A percentile compares a stretch with the other conserved stretches of the same genome.
Conservation (phyloP, 495 filamentous ascomycete species). For the Hyaloscypha finlandica region DNA sequence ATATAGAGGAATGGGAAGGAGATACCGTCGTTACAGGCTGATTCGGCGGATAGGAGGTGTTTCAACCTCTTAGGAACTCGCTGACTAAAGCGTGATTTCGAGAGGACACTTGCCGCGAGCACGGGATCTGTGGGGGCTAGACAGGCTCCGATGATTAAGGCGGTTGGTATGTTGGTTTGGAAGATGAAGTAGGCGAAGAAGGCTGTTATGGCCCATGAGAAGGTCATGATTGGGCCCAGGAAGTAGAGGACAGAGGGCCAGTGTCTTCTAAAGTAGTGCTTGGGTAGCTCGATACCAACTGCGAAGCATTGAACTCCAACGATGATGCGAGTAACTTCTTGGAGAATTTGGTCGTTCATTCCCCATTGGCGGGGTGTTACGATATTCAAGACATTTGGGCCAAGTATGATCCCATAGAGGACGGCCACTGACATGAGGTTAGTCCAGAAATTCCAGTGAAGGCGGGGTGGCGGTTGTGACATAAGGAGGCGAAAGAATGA, state of each 20-base stretch:
- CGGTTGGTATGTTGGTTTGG: conserved; percentile 38
- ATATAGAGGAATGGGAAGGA: conserved; percentile 52
- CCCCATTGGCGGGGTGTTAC: conserved; percentile 45
- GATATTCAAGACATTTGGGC: conserved; percentile 39
- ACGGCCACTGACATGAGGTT: conserved; percentile 36
- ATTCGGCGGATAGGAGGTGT: conserved; percentile 49
- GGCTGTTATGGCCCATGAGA: conserved; percentile 48
- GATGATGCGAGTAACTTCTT: conserved; percentile 48
- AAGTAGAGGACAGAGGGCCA: conserved; percentile 47
- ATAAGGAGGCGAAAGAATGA: background rate
- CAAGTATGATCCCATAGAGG: conserved; percentile 47
- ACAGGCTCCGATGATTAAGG: conserved; percentile 49
- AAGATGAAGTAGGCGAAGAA: conserved; percentile 43
- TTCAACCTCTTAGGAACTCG: conserved; percentile 47
- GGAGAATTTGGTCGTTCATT: conserved; percentile 43
- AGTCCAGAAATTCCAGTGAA: background rate
- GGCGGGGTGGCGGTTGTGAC: too few species aligned
- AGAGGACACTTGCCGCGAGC: conserved; percentile 47
- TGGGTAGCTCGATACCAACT: conserved; percentile 49
- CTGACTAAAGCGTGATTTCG: conserved; percentile 44
- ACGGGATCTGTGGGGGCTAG: conserved; percentile 54
- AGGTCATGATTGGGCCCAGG: conserved; percentile 52
- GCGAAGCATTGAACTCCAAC: conserved; percentile 51
- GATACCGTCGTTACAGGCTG: conserved; percentile 52
- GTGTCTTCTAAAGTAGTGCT: conserved; percentile 43